phyloP scores from a whole-genome alignment of 75 land plant species.

The Selaginella tamariscina region DNA sequence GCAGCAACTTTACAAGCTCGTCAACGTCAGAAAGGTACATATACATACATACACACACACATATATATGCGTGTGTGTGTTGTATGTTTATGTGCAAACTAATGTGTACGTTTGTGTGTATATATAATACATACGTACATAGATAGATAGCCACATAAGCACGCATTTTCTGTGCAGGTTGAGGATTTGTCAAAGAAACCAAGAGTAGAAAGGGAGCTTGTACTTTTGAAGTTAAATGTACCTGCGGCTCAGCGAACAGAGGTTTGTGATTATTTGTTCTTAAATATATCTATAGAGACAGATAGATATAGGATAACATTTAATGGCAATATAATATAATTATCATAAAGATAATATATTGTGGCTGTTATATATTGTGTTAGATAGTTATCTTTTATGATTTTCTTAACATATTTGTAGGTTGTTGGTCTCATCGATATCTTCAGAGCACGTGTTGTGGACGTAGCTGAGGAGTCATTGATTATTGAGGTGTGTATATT shows the following conservation, averaged over 20 bases:
- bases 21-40: neutral
- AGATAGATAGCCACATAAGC: too few species aligned
- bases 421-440: slow-evolving; percentile 3
- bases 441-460: slow-evolving; percentile 12
- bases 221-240: neutral
- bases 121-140: too few species aligned
- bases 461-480: slow-evolving; percentile 2
- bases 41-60: neutral
- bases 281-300: too few species aligned
- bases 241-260: neutral
- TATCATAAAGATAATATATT: too few species aligned
- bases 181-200: slow-evolving; percentile 11
- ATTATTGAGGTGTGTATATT: neutral
- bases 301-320: too few species aligned
- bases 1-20: neutral
- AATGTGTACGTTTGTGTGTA: too few species aligned
- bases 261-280: neutral
- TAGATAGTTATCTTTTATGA: slow-evolving; percentile 2
- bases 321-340: too few species aligned
- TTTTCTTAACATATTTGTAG: neutral
- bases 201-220: slow-evolving; percentile 3
- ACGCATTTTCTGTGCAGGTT: neutral
- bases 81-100: neutral
- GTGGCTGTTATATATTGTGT: too few species aligned
- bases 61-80: neutral